A percentile compares a stretch with the other conserved stretches of the same genome.
Conservation (phyloP, 768 basidiomycete species). For the Myochromella boudieri region DNA sequence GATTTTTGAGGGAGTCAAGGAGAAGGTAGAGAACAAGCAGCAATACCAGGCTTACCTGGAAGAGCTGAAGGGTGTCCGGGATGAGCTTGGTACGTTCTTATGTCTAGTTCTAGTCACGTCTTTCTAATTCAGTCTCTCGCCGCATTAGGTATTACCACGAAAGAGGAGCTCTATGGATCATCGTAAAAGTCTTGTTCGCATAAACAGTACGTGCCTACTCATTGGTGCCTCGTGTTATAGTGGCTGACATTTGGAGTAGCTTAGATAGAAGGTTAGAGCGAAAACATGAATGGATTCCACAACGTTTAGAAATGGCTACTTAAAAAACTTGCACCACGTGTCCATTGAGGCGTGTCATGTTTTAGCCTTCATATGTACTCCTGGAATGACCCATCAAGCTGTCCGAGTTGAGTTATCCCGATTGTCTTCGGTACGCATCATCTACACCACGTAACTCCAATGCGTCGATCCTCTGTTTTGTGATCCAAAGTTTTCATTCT, state of each 20-base stretch:
- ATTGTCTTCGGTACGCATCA: too few relatives aligned
- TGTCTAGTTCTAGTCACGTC: background rate
- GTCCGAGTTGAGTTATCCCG: too few relatives aligned
- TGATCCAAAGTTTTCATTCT: too few relatives aligned
- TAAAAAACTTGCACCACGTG: too few relatives aligned
- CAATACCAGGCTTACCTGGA: conserved; percentile 94
- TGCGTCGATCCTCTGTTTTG: too few relatives aligned
- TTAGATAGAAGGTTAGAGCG: conserved; percentile 18
- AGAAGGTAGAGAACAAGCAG: conserved; percentile 96
- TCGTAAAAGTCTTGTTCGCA: conserved; percentile 22
- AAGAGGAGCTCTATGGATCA: conserved; percentile 45
- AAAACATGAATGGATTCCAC: conserved; percentile 12
- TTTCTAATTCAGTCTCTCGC: background rate
- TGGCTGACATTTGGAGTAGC: background rate
- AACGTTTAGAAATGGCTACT: too few relatives aligned
- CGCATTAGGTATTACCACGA: conserved; percentile 39
- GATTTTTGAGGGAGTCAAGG: conserved; percentile 92
- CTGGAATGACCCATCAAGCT: too few relatives aligned
- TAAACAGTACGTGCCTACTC: conserved; percentile 16
- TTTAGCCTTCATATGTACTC: too few relatives aligned
- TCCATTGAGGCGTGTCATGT: too few relatives aligned
- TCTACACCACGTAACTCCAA: too few relatives aligned
- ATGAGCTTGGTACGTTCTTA: conserved; percentile 80
- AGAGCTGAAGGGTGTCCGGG: conserved; percentile 83
- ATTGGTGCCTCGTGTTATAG: too few relatives aligned